These are phyloP conservation scores for Botryosphaeria dothidea DNA, from an alignment of 2,329 filamentous ascomycete genomes.

Conservation along the genomic window DNA sequence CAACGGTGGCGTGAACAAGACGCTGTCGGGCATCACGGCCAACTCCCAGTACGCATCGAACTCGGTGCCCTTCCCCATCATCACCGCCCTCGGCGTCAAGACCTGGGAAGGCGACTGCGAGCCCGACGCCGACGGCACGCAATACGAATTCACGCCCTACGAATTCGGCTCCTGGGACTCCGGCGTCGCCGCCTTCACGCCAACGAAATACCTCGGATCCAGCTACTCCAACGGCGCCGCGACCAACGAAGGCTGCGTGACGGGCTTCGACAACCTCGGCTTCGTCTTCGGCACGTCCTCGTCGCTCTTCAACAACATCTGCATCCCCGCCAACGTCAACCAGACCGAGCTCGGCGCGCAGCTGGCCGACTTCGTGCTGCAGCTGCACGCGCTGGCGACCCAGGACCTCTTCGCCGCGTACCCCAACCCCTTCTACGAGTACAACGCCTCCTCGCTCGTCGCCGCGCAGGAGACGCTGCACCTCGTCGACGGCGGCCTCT, in stretches of 20 bases:
- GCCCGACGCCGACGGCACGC: constrained; percentile 54
- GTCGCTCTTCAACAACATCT: constrained; percentile 43
- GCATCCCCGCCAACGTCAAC: constrained; percentile 21
- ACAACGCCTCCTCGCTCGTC: constrained; percentile 35
- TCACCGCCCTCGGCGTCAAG: constrained; percentile 36
- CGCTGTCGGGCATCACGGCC: constrained; percentile 35
- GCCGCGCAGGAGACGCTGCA: constrained; percentile 41
- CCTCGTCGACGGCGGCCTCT: constrained; percentile 54
- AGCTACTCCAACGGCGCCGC: constrained; percentile 54
- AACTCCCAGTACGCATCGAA: constrained; percentile 43
- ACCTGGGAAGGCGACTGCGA: constrained; percentile 37
- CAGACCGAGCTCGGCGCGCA: constrained; percentile 6
- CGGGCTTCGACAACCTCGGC: constrained; percentile 51
- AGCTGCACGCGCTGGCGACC: constrained; percentile 27
- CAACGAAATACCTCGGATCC: constrained; percentile 62
- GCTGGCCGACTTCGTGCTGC: constrained; percentile 23
- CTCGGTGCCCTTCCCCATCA: constrained; percentile 48
- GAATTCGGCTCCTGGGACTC: constrained; percentile 67
- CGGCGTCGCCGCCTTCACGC: constrained; percentile 61
- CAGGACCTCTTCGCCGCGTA: constrained; percentile 52
- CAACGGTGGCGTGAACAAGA: constrained; percentile 40
- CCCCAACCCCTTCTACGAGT: constrained; percentile 63
- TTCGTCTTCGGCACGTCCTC: constrained; percentile 49
- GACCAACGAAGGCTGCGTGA: constrained; percentile 41
- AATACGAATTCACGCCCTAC: constrained; percentile 66